Conservation (phyloP, 805 yeast genomes). For the Candida wancherniae region DNA sequence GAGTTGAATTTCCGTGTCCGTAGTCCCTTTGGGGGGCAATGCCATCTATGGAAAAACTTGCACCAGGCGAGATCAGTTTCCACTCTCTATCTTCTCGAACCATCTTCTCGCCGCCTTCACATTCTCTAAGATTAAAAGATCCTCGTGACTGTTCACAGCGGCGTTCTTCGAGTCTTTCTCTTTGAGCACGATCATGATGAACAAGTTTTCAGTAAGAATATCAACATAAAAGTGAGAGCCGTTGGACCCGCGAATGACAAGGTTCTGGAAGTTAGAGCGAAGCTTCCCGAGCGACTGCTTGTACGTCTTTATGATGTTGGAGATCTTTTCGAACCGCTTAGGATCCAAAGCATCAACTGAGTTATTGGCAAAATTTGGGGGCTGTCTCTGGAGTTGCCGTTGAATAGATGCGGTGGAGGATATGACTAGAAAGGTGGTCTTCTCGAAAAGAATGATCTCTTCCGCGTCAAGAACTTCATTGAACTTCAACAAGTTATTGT, state of each 20-base stretch:
- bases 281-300: conserved; percentile 88
- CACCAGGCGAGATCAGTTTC: conserved; percentile 6
- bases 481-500: conserved; percentile 67
- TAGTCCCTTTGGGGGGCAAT: too few species aligned
- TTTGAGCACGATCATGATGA: conserved; percentile 54
- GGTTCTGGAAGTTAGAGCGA: conserved; percentile 75
- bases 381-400: conserved; percentile 18
- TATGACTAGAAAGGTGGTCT: conserved; percentile 83
- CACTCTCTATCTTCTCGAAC: conserved; percentile 43
- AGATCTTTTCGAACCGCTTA: conserved; percentile 88
- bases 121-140: conserved; percentile 49
- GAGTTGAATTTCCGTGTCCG: too few species aligned
- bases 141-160: conserved; percentile 33
- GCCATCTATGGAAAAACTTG: not conserved
- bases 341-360: conserved; percentile 56
- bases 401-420: conserved; percentile 50
- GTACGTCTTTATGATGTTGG: conserved; percentile 89
- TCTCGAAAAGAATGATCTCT: conserved; percentile 88
- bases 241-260: conserved; percentile 60
- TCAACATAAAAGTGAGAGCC: conserved; percentile 46
- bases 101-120: conserved; percentile 53
- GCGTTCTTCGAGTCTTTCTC: conserved; percentile 26
- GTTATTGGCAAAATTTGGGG: conserved; percentile 5
- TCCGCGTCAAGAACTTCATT: conserved; percentile 75
- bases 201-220: conserved; percentile 55